A percentile compares a stretch with the other conserved stretches of the same genome.
Conservation (phyloP, 257 asterid species). For the Forsythia viridissima region DNA sequence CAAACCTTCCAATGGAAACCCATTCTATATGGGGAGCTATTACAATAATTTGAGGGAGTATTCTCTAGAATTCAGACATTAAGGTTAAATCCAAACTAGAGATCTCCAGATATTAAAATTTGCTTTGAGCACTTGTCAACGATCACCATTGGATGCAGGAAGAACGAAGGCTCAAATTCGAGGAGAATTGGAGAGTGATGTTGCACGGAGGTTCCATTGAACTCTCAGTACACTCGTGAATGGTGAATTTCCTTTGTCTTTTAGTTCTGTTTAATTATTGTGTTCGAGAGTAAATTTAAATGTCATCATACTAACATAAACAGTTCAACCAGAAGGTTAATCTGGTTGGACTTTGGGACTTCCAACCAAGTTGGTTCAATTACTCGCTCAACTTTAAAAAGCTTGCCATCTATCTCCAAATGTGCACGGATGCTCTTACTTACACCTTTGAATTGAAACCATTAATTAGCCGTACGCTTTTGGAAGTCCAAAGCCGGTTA, state of each 20-base stretch:
- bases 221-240: not conserved
- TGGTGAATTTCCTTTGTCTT: not conserved
- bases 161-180: not conserved
- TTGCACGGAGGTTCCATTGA: not conserved
- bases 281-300: not conserved
- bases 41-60: not conserved
- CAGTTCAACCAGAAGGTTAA: not conserved
- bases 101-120: not conserved
- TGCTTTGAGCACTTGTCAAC: not conserved
- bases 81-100: not conserved
- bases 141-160: not conserved
- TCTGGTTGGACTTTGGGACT: not conserved
- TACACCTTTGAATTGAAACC: not conserved
- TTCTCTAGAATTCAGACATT: not conserved
- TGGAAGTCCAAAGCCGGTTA: not conserved
- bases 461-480: not conserved
- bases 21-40: not conserved
- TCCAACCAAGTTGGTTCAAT: too few species aligned
- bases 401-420: not conserved
- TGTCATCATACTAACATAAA: not conserved
- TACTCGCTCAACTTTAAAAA: too few species aligned
- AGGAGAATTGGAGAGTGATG: not conserved
- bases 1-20: not conserved
- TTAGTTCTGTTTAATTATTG: not conserved
- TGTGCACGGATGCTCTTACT: not conserved